Evolutionary conservation across 495 filamentous ascomycete species (phyloP).

Genomic region (Neurospora hispaniola): DNA sequence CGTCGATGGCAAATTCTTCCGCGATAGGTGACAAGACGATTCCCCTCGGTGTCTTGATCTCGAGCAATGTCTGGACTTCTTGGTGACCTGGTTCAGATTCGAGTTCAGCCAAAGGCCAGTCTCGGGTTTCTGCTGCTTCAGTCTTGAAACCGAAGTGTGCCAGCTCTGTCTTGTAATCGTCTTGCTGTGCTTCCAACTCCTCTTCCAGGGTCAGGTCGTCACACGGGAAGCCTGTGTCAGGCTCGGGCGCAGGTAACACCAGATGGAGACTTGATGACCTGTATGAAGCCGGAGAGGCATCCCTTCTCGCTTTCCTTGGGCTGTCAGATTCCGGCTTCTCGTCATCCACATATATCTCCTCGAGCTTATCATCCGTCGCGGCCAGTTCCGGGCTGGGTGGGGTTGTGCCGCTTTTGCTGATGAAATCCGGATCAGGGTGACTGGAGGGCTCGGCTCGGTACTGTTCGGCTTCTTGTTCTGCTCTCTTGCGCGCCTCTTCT

Average conservation of each 20-base stretch:
- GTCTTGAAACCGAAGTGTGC: not conserved
- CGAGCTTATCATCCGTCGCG: not conserved
- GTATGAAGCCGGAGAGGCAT: not conserved
- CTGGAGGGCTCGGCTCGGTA: slow-evolving; percentile 21
- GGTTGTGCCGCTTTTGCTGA: not conserved
- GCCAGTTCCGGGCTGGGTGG: not conserved
- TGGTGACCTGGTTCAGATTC: not conserved
- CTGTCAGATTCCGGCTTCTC: not conserved
- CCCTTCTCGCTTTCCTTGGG: not conserved
- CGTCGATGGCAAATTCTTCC: not conserved
- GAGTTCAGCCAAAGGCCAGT: not conserved
- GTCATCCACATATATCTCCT: not conserved
- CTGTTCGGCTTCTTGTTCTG: slow-evolving; percentile 19
- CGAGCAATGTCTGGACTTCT: not conserved
- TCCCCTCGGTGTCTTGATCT: not conserved
- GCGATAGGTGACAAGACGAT: not conserved
- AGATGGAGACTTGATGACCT: not conserved
- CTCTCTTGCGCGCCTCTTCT: slow-evolving; percentile 17
- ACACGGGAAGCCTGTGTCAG: not conserved
- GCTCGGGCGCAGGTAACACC: not conserved
- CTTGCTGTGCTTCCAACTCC: not conserved
- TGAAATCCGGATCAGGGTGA: not conserved
- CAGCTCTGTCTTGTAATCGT: not conserved
- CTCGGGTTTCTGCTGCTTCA: not conserved
- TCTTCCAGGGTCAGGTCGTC: not conserved